Evolutionary conservation across 345 rosid species (phyloP).

Genomic region (Salix udensis): DNA sequence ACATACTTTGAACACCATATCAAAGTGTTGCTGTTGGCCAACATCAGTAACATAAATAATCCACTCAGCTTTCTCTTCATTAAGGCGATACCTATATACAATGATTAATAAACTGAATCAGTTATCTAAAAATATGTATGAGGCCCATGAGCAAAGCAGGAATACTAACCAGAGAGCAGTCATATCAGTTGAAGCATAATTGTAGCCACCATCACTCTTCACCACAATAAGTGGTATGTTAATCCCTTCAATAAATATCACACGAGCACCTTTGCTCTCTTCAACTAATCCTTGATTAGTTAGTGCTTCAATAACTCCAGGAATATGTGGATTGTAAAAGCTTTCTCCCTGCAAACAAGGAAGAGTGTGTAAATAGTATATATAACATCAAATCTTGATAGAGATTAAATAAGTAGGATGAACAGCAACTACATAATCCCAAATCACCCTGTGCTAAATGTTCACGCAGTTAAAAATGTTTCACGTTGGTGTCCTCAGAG

Average conservation of each 20-base stretch:
- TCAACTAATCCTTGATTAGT: conserved; percentile 59
- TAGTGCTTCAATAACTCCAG: conserved; percentile 52
- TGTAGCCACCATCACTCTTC: conserved; percentile 95
- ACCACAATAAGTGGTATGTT: conserved; percentile 89
- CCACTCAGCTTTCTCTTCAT: conserved; percentile 95
- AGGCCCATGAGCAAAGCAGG: too few species aligned
- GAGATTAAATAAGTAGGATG: too few species aligned
- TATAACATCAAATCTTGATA: not conserved
- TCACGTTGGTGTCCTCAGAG: not conserved
- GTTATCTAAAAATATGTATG: not conserved
- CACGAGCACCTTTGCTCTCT: conserved; percentile 94
- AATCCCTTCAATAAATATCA: conserved; percentile 67
- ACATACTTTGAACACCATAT: conserved; percentile 84
- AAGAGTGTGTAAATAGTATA: not conserved
- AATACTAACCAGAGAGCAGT: conserved; percentile 80
- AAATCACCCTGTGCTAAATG: too few species aligned
- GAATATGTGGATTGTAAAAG: conserved; percentile 82
- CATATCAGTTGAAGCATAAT: conserved; percentile 93
- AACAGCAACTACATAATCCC: too few species aligned
- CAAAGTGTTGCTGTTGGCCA: conserved; percentile 92
- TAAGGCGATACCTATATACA: conserved; percentile 73
- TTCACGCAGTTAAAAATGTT: not conserved
- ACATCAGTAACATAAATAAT: conserved; percentile 94
- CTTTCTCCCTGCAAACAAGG: conserved; percentile 78
- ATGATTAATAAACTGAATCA: not conserved